These are phyloP conservation scores for Tricladium varicosporioides DNA, from an alignment of 2,329 filamentous ascomycete species.

Conservation along the genomic window DNA sequence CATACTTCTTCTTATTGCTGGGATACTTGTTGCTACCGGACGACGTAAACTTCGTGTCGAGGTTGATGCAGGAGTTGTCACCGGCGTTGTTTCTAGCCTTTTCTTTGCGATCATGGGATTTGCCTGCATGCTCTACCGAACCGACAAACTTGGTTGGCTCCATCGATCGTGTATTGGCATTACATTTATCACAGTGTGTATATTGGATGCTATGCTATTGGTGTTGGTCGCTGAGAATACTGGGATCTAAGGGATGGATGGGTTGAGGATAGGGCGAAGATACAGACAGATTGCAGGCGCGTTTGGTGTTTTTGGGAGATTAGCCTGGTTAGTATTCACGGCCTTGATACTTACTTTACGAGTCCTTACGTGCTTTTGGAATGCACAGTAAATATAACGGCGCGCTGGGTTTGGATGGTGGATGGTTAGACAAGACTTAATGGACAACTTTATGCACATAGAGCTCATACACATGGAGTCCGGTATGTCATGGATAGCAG, in stretches of 20 bases:
- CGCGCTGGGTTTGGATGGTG: too few species aligned
- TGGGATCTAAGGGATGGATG: not conserved
- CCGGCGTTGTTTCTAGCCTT: slow-evolving; percentile 66
- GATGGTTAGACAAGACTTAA: too few species aligned
- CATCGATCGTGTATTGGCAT: slow-evolving; percentile 44
- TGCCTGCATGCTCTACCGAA: slow-evolving; percentile 54
- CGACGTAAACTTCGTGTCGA: slow-evolving; percentile 65
- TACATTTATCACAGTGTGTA: slow-evolving; percentile 45
- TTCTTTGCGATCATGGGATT: slow-evolving; percentile 62
- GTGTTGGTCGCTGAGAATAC: slow-evolving; percentile 47
- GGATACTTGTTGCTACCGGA: slow-evolving; percentile 65
- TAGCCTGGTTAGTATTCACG: not conserved
- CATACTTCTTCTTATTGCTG: slow-evolving; percentile 62
- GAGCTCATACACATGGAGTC: slow-evolving; percentile 1
- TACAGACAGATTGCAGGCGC: not conserved
- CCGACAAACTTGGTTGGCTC: slow-evolving; percentile 41
- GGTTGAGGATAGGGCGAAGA: not conserved
- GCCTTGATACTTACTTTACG: not conserved
- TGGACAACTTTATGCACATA: slow-evolving; percentile 1
- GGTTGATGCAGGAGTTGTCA: slow-evolving; percentile 70
- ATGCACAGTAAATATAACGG: not conserved
- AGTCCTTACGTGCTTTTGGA: not conserved
- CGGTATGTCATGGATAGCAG: not conserved
- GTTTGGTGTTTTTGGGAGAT: not conserved
- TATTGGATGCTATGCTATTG: slow-evolving; percentile 51